Base-by-base conservation (phyloP, 2,329 filamentous ascomycete species). In the Cadophora sp. region DNA sequence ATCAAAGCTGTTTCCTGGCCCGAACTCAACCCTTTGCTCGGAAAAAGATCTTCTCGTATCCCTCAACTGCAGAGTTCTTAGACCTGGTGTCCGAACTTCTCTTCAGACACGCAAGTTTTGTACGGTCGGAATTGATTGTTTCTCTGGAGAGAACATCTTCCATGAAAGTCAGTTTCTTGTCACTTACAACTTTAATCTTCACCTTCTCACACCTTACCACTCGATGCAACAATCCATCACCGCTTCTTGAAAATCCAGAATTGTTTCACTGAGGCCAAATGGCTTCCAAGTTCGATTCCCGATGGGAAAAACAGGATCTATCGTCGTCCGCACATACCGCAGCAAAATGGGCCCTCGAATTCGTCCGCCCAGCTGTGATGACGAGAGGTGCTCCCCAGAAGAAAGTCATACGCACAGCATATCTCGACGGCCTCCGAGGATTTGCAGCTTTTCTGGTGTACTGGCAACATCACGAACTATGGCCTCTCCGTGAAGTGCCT, bases 361-460 rank as follows among this genome's bases (percentile, higher is more conserved):
- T 62, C 30, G 30, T 70, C 16, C 66, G 66, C 4, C 68, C 66
- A 18, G 59, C 68, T 5, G 45, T 68, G 2, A 41, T 67, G 20
- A 68, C 55, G 16, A 68, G 51, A 41, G 20, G 58, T 22, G 48
- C 33, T 39, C 36, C 58, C 14, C 60, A 64, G 3, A 68, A 68
- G 61, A 60, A 61, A 56, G 50, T 67, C 7, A 51, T 62, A 43
- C 64, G 64, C 5, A 83, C 81, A 0, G 80, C 81, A 7, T 83
- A 82, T 70, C 80, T 84, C 43, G 82, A 84, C 70, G 82, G 83
- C 27, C 76, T 84, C 53, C 81, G 83, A 59, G 83, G 83, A 43
- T 76, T 84, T 58, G 82, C 83, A n/a, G 81, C 81, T 16, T 72
- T 84, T 45, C 66, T 83, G 50, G 82, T 84, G 66, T 83, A 82